Evolutionary conservation across 345 rosid species (phyloP).

Genomic region (Arabis alpina): DNA sequence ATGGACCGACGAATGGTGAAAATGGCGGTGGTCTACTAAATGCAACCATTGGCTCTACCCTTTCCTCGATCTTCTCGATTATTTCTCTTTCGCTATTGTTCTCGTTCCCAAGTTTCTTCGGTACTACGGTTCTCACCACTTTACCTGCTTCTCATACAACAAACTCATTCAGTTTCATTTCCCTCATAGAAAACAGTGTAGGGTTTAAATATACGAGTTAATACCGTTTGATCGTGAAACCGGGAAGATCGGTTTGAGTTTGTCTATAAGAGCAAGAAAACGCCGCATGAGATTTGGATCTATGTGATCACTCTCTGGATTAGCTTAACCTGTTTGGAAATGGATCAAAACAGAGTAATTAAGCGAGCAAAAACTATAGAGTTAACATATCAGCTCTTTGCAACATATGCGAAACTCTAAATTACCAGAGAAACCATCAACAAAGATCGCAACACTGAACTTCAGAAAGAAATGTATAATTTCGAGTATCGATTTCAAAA

Average conservation of each 20-base stretch:
- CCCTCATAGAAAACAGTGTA: not conserved
- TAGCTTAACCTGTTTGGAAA: slow-evolving; percentile 21
- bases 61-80: slow-evolving; percentile 33
- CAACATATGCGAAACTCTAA: too few species aligned
- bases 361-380: not conserved
- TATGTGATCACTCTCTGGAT: not conserved
- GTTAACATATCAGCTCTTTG: not conserved
- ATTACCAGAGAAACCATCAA: too few species aligned
- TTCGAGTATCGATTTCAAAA: not conserved
- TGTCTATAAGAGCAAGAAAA: slow-evolving; percentile 33
- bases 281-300: slow-evolving; percentile 34
- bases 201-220: not conserved
- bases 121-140: slow-evolving; percentile 47
- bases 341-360: not conserved
- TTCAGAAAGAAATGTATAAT: not conserved
- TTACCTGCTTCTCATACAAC: slow-evolving; percentile 19
- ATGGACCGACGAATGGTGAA: slow-evolving; percentile 58
- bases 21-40: slow-evolving; percentile 61
- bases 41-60: slow-evolving; percentile 55
- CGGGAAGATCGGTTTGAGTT: slow-evolving; percentile 42
- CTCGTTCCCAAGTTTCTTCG: slow-evolving; percentile 45
- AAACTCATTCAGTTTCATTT: slow-evolving; percentile 2
- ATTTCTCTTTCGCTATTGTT: slow-evolving; percentile 28
- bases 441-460: not conserved
- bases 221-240: slow-evolving; percentile 49